Percentiles rank a stretch among this genome's conserved stretches.
Evolutionary conservation across 2,329 filamentous ascomycete genomes (phyloP).

Genomic region (Colletotrichum sp.): DNA sequence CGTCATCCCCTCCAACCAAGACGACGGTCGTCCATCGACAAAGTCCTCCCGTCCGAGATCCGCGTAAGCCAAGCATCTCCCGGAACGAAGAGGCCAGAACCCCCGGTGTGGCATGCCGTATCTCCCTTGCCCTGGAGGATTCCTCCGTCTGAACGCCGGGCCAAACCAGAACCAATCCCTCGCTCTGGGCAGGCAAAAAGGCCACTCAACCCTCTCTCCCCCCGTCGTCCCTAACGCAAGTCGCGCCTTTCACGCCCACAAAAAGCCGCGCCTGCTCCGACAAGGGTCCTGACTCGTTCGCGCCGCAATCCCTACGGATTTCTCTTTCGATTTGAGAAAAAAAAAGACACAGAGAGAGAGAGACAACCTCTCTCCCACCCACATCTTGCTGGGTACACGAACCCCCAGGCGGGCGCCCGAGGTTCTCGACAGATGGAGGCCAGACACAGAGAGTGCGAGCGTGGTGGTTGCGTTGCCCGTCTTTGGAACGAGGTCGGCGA

Average conservation of each 20-base stretch:
- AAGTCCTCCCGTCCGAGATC: background rate
- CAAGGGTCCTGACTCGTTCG: constrained; percentile 17
- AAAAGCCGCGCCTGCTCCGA: constrained; percentile 2
- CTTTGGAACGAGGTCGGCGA: background rate
- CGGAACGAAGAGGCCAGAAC: background rate
- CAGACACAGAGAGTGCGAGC: background rate
- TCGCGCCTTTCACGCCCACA: background rate
- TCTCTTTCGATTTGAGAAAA: background rate
- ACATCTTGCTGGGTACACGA: background rate
- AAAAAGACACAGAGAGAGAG: background rate
- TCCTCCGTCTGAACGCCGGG: background rate
- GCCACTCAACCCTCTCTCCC: background rate
- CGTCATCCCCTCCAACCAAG: background rate
- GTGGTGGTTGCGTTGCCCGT: background rate
- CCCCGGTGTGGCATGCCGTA: background rate
- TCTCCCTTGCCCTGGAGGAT: background rate
- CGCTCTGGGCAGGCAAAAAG: background rate
- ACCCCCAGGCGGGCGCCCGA: background rate
- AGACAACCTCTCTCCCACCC: background rate
- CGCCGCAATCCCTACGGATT: background rate
- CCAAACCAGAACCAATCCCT: background rate
- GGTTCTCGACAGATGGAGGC: background rate
- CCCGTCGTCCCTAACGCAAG: background rate
- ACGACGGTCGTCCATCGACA: background rate
- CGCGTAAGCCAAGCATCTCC: background rate